phyloP scores from a whole-genome alignment of 106 monocot genomes.

The Apostasia shenzhenica region DNA sequence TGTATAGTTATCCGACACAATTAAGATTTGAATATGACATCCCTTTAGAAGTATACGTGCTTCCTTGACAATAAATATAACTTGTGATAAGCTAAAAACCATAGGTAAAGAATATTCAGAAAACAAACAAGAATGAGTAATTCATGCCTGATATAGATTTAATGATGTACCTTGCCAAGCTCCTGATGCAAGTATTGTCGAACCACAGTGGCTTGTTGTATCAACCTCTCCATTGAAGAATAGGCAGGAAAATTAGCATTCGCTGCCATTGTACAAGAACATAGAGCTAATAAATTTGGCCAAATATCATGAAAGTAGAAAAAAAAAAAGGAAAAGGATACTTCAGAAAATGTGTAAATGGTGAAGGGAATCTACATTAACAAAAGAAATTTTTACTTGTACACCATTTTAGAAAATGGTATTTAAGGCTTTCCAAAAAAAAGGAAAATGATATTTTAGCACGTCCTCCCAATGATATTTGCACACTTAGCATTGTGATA shows the following conservation, averaged over 20 bases:
- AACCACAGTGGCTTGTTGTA: slow-evolving; percentile 77
- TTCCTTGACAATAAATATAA: too few relatives aligned
- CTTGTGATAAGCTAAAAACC: too few relatives aligned
- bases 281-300: background rate
- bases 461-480: too few relatives aligned
- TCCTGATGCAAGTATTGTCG: slow-evolving; percentile 64
- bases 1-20: too few relatives aligned
- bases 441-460: background rate
- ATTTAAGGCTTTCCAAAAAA: background rate
- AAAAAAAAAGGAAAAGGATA: background rate
- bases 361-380: background rate
- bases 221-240: slow-evolving; percentile 83
- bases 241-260: slow-evolving; percentile 70
- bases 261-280: slow-evolving; percentile 35
- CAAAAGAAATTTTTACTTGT: too few relatives aligned
- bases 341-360: background rate
- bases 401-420: too few relatives aligned
- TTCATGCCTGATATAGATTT: background rate
- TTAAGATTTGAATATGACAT: too few relatives aligned
- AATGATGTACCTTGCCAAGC: slow-evolving; percentile 54
- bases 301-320: background rate
- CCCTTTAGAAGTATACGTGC: too few relatives aligned
- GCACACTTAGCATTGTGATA: too few relatives aligned
- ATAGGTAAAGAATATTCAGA: background rate
- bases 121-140: background rate